Base-by-base conservation (phyloP, 2,329 filamentous ascomycete genomes). In the Myriangium duriaei region DNA sequence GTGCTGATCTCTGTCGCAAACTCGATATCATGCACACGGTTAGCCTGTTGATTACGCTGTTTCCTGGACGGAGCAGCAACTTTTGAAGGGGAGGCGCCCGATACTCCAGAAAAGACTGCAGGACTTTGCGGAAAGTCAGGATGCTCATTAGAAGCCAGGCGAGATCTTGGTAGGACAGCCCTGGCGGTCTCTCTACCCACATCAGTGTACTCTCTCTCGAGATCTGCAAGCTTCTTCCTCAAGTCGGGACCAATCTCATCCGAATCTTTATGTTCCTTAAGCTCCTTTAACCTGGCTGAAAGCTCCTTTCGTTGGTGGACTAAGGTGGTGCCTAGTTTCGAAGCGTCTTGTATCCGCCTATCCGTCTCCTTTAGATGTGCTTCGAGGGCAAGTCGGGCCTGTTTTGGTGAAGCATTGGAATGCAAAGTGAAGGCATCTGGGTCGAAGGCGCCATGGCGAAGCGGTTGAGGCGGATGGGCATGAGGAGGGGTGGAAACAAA, bases 1-100 rank as follows among this genome's bases (percentile, higher is more conserved):
- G 85, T 94, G 54, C 86, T 95, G 51, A 98, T 95, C 55, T 98
- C 88, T 35, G 91, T 87, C n/a, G 88, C 91, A 54, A 98, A 93
- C 51, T 95, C 86, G 54, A 98, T 93, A 53, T 98, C 91, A 56
- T 96, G 86, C 10, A 93, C 79, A 36, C 87, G 78, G 54, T 79
- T 91, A 7, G 81, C 74, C 2, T 84, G 82, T 55, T 95, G 88
- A 50, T 96, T 96, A 40, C 91, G 75, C 55, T 91, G 74, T 57
- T 87, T 91, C 48, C 88, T 76, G 49, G 83, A 88, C 1, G 86
- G 86, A 6, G 91, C 82, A 50, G 72, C 81, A 45, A 93, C 69
- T 62, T 96, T 98, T 30, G 83, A 86, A 2, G 88, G 88, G 15
- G 88, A 95, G 42, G 76, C 79, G 6, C 80, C 81, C 30, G 83